Evolutionary conservation across 495 filamentous ascomycete genomes (phyloP), one percentile per base, ranked within the genome.

Genomic region (Choiromyces venosus): DNA sequence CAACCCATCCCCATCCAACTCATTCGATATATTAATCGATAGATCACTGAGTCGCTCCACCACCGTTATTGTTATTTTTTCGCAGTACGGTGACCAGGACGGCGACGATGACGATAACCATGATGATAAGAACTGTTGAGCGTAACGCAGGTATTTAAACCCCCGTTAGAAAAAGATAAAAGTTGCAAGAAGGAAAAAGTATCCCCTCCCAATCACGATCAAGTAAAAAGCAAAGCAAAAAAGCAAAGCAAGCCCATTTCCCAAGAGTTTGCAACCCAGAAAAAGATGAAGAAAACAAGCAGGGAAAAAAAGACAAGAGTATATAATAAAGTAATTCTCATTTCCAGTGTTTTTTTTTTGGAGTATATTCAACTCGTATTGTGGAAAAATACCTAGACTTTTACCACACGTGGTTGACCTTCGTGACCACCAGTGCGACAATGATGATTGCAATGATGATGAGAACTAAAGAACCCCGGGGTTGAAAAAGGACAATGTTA

Each of bases 371-470:
- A 38, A 40, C 44, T 35, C 44, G 46, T 42, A 25, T 29, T 25
- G 25, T 46, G 18, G 2, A 61, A 29, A n/a, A n/a, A 71, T n/a
- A 12, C n/a, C 38, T 65, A 64, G 69, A 19, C 71, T 68, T 52
- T 73, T 75, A 80, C 78, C 78, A 77, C 71, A 74, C 36, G 29
- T 40, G 56, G 68, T 77, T 72, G 72, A 80, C 69, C 69, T 80
- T 77, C 71, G 76, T 81, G 67, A 81, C 73, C 35, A 81, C 73
- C 33, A 81, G n/a, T 29, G 75, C 79, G 56, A 81, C 74, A 42
- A 81, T 35, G 56, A 76, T 52, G 68, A 79, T 70, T 70, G 71
- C 77, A 70, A 79, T 77, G 68, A 81, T 74, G 71, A 81, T 79
- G 69, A 81, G 71, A 44, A 81, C 74, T 81, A 72, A 74, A 75